Evolutionary conservation across 2,329 filamentous ascomycete species (phyloP).

Genomic region (Tolypocladium ovalisporum): DNA sequence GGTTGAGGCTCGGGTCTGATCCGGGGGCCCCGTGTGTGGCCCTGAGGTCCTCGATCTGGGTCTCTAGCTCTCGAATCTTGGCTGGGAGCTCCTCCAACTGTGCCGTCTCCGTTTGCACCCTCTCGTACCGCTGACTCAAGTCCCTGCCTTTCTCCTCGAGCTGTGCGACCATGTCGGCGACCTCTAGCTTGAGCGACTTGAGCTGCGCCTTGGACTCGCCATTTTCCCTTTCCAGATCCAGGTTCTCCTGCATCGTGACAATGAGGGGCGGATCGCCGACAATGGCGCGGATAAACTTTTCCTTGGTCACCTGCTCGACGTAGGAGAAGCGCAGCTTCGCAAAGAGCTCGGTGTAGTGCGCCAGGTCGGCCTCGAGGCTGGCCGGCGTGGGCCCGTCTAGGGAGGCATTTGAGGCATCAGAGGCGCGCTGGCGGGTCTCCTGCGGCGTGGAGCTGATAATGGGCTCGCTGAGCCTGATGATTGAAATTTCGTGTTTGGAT

Average conservation of each 20-base stretch:
- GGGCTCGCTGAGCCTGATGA: conserved; percentile 67
- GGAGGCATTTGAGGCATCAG: conserved; percentile 58
- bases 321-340: conserved; percentile 95
- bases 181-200: conserved; percentile 70
- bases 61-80: conserved; percentile 37
- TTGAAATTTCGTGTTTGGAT: conserved; percentile 52
- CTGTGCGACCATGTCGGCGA: conserved; percentile 59
- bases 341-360: conserved; percentile 91
- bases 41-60: conserved; percentile 33
- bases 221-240: conserved; percentile 59
- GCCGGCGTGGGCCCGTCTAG: conserved; percentile 61
- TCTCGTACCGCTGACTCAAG: conserved; percentile 43
- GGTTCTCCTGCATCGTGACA: conserved; percentile 72
- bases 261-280: conserved; percentile 83
- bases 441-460: conserved; percentile 42
- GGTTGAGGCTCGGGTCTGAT: conserved; percentile 33
- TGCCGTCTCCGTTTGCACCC: conserved; percentile 34
- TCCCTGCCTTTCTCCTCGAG: conserved; percentile 56
- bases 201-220: conserved; percentile 63
- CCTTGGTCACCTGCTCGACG: conserved; percentile 96
- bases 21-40: conserved; percentile 23
- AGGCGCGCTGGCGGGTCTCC: conserved; percentile 43
- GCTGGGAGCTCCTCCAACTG: conserved; percentile 39
- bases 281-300: conserved; percentile 90
- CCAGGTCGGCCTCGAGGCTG: conserved; percentile 70